Evolutionary conservation across 345 rosid genomes (phyloP), one percentile per base, ranked within the genome.

Genomic region (Gossypium bickii): DNA sequence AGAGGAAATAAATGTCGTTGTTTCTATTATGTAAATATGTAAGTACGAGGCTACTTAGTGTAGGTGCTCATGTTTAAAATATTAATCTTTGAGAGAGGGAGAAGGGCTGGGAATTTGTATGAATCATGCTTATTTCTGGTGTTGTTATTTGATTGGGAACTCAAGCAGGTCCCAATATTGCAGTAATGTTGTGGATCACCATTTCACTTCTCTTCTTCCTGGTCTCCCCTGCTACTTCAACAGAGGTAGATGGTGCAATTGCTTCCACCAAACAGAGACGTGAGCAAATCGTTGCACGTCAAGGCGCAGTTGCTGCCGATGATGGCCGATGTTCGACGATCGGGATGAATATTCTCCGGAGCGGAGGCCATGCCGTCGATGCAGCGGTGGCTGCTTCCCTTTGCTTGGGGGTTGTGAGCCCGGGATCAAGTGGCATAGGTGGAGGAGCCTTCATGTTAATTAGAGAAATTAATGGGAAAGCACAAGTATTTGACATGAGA

Each of bases 401-500:
- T 3, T 90, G 92, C 75, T 75, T 83, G 73, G 94, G 90, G n/a
- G 92, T 90, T 60, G 89, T 88, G 12, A 84, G 84, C 78, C 78
- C 91, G 1, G 86, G 89, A 18, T 86, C 91, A 8, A 87, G 90
- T 56, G 91, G 91, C 63, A 67, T 86, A 11, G 92, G 94, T 2
- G 94, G 94, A 44, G 92, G 92, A 76, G 81, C 85, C 20, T 89
- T 89, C 64, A 84, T 80, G 83, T 27, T 89, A 9, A 51, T 86
- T 43, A 73, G 84, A 67, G 63, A 57, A 13, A 80, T 82, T 38
- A 72, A 27, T 73, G 90, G 87, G 8, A 70, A 74, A 9, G 72
- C 76, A 6, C 78, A 79, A 9, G 81, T 87, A 41, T 76, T 84
- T 56, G 87, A 88, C 72, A 85, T 85, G 84, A 86, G 90, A 78